Evolutionary conservation across 768 basidiomycete species (phyloP).

Genomic region (Lactarius deliciosus): DNA sequence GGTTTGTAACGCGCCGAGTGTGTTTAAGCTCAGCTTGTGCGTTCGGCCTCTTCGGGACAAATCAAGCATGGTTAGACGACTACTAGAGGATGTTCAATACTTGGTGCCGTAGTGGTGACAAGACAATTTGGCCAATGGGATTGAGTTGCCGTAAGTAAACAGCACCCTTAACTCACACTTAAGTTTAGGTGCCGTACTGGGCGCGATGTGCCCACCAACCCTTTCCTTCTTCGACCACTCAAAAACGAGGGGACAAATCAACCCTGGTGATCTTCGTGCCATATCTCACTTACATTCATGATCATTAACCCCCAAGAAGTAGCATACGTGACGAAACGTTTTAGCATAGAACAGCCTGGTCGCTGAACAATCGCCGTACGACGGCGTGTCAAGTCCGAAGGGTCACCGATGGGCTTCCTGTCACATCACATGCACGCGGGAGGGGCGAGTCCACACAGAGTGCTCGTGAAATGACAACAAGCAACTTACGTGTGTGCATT

Average conservation of each 20-base stretch:
- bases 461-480: background rate
- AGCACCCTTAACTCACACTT: background rate
- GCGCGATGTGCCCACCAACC: background rate
- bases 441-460: slow-evolving; percentile 8
- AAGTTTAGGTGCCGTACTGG: slow-evolving; percentile 1
- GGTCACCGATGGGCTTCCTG: background rate
- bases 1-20: background rate
- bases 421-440: background rate
- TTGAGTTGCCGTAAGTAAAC: background rate
- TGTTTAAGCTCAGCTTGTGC: background rate
- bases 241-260: background rate
- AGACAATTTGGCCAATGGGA: background rate
- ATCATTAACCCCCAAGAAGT: background rate
- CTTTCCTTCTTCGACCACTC: background rate
- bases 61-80: background rate
- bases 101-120: background rate
- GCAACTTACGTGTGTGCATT: background rate
- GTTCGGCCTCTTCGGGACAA: background rate
- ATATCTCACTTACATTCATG: background rate
- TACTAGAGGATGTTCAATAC: background rate
- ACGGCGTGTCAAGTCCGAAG: slow-evolving; percentile 4
- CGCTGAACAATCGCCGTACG: background rate
- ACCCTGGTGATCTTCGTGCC: background rate
- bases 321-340: background rate
- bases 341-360: background rate